phyloP scores from a whole-genome alignment of 164 flowering plant genomes.

The Macadamia integrifolia region DNA sequence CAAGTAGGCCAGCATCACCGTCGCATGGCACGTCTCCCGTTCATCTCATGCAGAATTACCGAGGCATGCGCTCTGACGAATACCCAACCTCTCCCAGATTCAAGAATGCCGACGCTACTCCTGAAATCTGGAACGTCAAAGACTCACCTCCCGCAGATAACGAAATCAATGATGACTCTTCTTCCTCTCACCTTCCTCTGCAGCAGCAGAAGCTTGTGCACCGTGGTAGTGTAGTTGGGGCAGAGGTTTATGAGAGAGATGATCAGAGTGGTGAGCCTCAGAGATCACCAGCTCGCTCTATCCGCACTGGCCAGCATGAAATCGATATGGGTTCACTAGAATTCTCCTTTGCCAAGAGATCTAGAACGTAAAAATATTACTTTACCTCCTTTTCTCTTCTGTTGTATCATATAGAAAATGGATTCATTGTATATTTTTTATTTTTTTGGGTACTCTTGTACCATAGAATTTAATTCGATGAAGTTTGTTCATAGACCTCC shows the following conservation, averaged over 20 bases:
- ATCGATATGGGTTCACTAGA: conserved; percentile 14
- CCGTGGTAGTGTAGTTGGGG: neutral
- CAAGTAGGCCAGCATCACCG: conserved; percentile 54
- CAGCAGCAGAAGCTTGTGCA: neutral
- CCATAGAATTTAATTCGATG: too few relatives aligned
- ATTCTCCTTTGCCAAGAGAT: conserved; percentile 22
- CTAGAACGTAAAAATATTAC: too few relatives aligned
- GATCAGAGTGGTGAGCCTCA: conserved; percentile 7
- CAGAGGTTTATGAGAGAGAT: conserved; percentile 8
- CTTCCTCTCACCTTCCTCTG: conserved; percentile 14
- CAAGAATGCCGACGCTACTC: conserved; percentile 21
- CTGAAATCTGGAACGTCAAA: conserved; percentile 31
- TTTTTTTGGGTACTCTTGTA: too few relatives aligned
- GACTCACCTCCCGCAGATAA: conserved; percentile 29
- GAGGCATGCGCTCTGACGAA: conserved; percentile 32
- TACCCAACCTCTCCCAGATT: conserved; percentile 34
- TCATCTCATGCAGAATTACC: conserved; percentile 42
- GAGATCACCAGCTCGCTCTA: conserved; percentile 3
- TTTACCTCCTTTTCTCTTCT: too few relatives aligned
- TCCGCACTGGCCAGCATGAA: conserved; percentile 17
- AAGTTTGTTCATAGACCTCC: too few relatives aligned
- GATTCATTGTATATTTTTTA: too few relatives aligned
- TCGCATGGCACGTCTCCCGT: conserved; percentile 42
- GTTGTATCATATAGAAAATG: too few relatives aligned
- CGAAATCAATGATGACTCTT: conserved; percentile 20